phyloP scores from a whole-genome alignment of 164 flowering plant genomes.

The Euptelea pleiosperma region DNA sequence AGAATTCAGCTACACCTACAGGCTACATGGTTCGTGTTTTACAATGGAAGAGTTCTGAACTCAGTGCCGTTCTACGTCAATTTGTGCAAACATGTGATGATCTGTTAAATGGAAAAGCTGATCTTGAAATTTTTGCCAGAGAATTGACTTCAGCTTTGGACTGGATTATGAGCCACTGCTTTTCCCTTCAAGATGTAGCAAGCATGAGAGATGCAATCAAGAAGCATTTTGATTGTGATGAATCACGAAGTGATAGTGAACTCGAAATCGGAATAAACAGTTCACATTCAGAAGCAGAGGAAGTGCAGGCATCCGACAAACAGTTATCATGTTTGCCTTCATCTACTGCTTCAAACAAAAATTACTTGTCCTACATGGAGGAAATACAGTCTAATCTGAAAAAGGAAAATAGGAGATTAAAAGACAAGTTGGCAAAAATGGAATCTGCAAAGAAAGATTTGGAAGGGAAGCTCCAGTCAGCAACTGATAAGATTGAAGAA shows the following conservation, averaged over 20 bases:
- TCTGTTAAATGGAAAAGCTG: constrained; percentile 40
- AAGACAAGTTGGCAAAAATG: constrained; percentile 35
- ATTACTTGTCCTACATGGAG: constrained; percentile 19
- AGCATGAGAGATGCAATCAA: constrained; percentile 48
- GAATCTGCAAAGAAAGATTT: constrained; percentile 36
- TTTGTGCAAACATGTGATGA: constrained; percentile 48
- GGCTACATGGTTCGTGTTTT: constrained; percentile 58
- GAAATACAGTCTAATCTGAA: constrained; percentile 21
- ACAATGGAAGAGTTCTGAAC: constrained; percentile 66
- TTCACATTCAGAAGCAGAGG: constrained; percentile 17
- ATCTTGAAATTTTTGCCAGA: constrained; percentile 39
- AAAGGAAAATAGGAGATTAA: constrained; percentile 42
- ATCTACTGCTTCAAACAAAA: constrained; percentile 22
- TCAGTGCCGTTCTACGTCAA: constrained; percentile 36
- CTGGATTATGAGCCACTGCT: constrained; percentile 60
- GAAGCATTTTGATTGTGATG: constrained; percentile 43
- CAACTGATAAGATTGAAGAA: constrained; percentile 23
- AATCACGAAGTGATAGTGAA: constrained; percentile 42
- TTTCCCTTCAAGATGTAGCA: constrained; percentile 57
- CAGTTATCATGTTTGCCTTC: constrained; percentile 6
- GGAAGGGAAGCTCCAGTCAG: constrained; percentile 42
- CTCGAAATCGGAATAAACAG: constrained; percentile 14
- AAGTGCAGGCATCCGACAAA: constrained; percentile 11
- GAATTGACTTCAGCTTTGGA: constrained; percentile 50
- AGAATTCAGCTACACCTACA: constrained; percentile 21